phyloP scores from a whole-genome alignment of 805 yeast genomes.

The Saturnispora sekii region DNA sequence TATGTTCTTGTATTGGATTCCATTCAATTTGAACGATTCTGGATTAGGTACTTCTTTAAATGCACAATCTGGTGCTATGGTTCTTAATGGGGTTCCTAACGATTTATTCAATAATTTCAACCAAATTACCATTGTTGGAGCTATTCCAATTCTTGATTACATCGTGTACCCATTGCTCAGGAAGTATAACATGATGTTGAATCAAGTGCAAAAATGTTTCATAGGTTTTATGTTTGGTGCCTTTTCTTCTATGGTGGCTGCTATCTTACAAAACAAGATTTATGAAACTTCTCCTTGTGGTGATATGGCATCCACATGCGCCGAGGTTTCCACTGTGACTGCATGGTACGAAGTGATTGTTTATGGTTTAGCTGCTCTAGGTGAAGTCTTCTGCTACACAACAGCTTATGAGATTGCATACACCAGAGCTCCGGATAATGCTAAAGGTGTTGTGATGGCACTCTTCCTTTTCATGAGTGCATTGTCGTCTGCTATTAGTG shows the following conservation, averaged over 20 bases:
- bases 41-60: conserved; percentile 41
- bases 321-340: conserved; percentile 23
- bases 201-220: conserved; percentile 35
- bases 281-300: conserved; percentile 48
- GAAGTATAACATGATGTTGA: conserved; percentile 33
- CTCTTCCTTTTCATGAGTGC: conserved; percentile 31
- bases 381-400: conserved; percentile 43
- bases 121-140: conserved; percentile 42
- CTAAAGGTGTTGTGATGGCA: conserved; percentile 46
- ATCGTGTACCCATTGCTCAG: conserved; percentile 39
- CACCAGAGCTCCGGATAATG: conserved; percentile 42
- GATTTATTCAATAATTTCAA: conserved; percentile 48
- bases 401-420: conserved; percentile 46
- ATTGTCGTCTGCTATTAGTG: conserved; percentile 38
- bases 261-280: conserved; percentile 38
- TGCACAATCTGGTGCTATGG: conserved; percentile 48
- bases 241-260: conserved; percentile 39
- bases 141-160: conserved; percentile 42
- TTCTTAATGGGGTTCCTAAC: conserved; percentile 44
- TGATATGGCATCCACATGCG: conserved; percentile 32
- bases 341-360: conserved; percentile 27
- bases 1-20: conserved; percentile 34
- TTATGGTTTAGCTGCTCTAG: conserved; percentile 36
- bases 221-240: conserved; percentile 41
- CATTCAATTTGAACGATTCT: conserved; percentile 33